Base-by-base conservation (phyloP, 768 basidiomycete genomes). In the Naganishia kalamii region DNA sequence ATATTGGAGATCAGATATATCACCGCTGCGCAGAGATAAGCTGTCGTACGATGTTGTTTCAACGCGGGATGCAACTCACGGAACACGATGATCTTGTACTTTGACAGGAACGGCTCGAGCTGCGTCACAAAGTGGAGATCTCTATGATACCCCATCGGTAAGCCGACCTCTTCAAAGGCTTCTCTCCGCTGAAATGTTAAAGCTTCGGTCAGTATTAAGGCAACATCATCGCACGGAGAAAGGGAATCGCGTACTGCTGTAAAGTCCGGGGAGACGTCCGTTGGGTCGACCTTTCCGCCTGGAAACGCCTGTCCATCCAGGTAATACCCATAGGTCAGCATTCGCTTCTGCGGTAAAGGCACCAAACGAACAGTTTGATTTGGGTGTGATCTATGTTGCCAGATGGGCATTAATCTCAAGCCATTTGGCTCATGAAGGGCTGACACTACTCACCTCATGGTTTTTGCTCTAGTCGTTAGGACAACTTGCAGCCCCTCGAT, bases 151-250 rank as follows among this genome's bases (percentile, higher is more conserved):
- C 73, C 60, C 1, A 85, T 73, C 0, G 88, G 86, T 2, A 93
- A 81, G 0, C 78, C 84, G 21, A 93, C 88, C 80, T 94, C 92
- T 79, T 94, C 92, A 62, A 84, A 75, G 0, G 92, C 92, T 78
- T 94, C 92, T 64, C 92, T 82, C 51, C 83, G 83, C 91, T 92
- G 21, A 37, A 35, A 32, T 23, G 54, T 3, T 19, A 15, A 4
- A 25, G 35, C 10, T 10, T 10, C 52, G 32, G 7, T 48, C 50
- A 46, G 37, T 41, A 1, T 32, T 52, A 19, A n/a, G 21, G 25
- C 37, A 10, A 13, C 66, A 40, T 25, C 30, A 52, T 10, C 8
- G 43, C 10, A 25, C 7, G 33, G 44, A 29, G 35, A 32, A 62
- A 44, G 7, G 21, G 30, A 17, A 19, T n/a, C 43, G 60, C 88